A percentile compares a stretch with the other conserved stretches of the same genome.
Conservation (phyloP, 139 green algal species). For the Chlorella sp. region DNA sequence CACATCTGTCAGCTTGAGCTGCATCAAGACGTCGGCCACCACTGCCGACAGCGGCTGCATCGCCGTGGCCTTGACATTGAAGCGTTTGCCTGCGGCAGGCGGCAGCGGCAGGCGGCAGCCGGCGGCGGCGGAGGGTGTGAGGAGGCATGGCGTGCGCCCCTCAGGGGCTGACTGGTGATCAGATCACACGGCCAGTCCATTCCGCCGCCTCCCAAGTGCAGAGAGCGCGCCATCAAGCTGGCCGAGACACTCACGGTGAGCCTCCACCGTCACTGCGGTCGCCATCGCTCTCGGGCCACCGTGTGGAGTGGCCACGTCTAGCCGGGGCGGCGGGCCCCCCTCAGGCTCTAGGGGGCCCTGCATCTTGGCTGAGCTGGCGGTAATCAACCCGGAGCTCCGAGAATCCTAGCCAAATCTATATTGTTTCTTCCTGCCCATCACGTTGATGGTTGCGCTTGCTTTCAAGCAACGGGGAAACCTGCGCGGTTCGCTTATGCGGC, state of each 20-base stretch:
- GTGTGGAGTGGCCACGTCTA: too few species aligned
- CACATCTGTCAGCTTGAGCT: constrained; percentile 17
- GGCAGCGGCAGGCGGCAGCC: not conserved
- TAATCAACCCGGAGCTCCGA: too few species aligned
- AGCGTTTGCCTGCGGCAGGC: constrained; percentile 44
- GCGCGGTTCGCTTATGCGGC: too few species aligned
- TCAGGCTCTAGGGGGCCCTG: too few species aligned
- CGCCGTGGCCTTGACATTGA: constrained; percentile 31
- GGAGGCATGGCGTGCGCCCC: not conserved
- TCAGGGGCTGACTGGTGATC: not conserved
- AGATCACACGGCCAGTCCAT: not conserved
- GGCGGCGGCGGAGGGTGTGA: not conserved
- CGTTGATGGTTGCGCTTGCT: too few species aligned
- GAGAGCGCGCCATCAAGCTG: too few species aligned
- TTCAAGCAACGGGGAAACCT: too few species aligned
- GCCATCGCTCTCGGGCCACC: not conserved
- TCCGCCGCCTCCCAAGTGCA: not conserved
- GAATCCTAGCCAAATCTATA: too few species aligned
- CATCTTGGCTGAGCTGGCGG: too few species aligned
- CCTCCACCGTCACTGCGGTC: not conserved
- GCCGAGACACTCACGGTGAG: constrained; percentile 1
- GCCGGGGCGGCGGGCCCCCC: too few species aligned
- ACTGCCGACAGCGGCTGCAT: constrained; percentile 49
- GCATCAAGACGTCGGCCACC: constrained; percentile 16
- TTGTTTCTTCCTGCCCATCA: too few species aligned